Evolutionary conservation across 305 asterid species (phyloP).

Genomic region (Fraxinus sp.): DNA sequence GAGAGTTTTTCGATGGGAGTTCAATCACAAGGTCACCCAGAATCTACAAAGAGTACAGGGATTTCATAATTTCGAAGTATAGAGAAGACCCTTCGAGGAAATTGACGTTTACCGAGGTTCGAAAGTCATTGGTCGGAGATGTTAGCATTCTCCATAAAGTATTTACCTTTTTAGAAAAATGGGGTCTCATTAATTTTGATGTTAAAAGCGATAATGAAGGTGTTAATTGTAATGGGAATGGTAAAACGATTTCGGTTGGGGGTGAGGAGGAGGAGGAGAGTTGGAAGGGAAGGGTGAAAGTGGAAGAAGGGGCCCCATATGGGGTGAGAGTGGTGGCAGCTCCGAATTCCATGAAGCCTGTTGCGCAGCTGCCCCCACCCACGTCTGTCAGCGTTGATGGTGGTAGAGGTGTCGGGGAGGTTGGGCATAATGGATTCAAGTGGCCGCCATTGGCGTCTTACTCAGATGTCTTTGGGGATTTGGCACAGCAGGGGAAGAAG

Average conservation of each 20-base stretch:
- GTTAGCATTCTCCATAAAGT: slow-evolving; percentile 69
- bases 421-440: slow-evolving; percentile 51
- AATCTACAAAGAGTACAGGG: slow-evolving; percentile 79
- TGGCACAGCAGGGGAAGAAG: slow-evolving; percentile 51
- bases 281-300: slow-evolving; percentile 65
- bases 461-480: slow-evolving; percentile 69
- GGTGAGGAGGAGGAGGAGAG: slow-evolving; percentile 36
- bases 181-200: slow-evolving; percentile 86
- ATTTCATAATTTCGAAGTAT: slow-evolving; percentile 73
- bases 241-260: slow-evolving; percentile 21
- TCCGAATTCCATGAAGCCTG: slow-evolving; percentile 73
- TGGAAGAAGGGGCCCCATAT: slow-evolving; percentile 91
- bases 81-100: slow-evolving; percentile 69
- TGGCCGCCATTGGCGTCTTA: slow-evolving; percentile 78
- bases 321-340: slow-evolving; percentile 89
- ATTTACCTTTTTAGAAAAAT: slow-evolving; percentile 76
- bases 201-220: slow-evolving; percentile 23
- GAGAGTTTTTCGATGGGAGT: slow-evolving; percentile 75
- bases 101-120: slow-evolving; percentile 66
- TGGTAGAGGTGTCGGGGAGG: slow-evolving; percentile 45
- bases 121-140: slow-evolving; percentile 89
- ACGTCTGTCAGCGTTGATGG: slow-evolving; percentile 37
- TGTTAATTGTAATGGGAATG: slow-evolving; percentile 17
- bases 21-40: slow-evolving; percentile 74
- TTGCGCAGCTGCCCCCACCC: slow-evolving; percentile 46